Percentiles rank a stretch among this genome's conserved stretches.
These are phyloP conservation scores for Juglanconis juglandina DNA, from an alignment of 2,329 filamentous ascomycete species.

Conservation along the genomic window DNA sequence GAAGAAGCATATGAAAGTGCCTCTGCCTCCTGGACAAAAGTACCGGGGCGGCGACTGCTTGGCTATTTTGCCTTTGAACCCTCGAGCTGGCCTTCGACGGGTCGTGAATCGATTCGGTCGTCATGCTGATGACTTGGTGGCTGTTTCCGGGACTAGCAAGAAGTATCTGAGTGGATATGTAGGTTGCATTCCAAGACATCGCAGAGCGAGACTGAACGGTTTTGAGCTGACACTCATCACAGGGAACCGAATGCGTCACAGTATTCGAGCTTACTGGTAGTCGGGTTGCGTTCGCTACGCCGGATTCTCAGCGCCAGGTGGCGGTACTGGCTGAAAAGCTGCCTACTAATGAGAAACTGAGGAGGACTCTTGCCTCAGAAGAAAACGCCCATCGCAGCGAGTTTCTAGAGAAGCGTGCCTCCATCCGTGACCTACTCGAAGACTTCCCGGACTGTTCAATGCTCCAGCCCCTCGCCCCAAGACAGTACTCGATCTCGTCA, in stretches of 20 bases:
- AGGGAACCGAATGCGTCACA: slow-evolving; percentile 17
- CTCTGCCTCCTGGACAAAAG: slow-evolving; percentile 34
- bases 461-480: slow-evolving; percentile 55
- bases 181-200: neutral
- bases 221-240: neutral
- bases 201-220: too few species aligned
- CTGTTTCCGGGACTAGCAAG: slow-evolving; percentile 38
- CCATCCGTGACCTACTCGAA: slow-evolving; percentile 53
- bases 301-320: slow-evolving; percentile 21
- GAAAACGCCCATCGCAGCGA: slow-evolving; percentile 31
- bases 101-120: slow-evolving; percentile 55
- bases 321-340: slow-evolving; percentile 10
- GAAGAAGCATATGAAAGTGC: slow-evolving; percentile 23
- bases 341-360: slow-evolving; percentile 14
- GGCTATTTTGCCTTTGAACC: slow-evolving; percentile 57
- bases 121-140: slow-evolving; percentile 55
- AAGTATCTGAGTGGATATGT: slow-evolving; percentile 23
- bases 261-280: slow-evolving; percentile 19
- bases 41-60: slow-evolving; percentile 63
- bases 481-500: slow-evolving; percentile 57
- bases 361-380: slow-evolving; percentile 10
- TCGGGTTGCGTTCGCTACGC: slow-evolving; percentile 22
- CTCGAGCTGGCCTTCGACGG: slow-evolving; percentile 47
- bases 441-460: slow-evolving; percentile 47
- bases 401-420: slow-evolving; percentile 44